These are phyloP conservation scores for Lenwebbia sp. DNA, from an alignment of 345 rosid genomes.

Conservation along the genomic window DNA sequence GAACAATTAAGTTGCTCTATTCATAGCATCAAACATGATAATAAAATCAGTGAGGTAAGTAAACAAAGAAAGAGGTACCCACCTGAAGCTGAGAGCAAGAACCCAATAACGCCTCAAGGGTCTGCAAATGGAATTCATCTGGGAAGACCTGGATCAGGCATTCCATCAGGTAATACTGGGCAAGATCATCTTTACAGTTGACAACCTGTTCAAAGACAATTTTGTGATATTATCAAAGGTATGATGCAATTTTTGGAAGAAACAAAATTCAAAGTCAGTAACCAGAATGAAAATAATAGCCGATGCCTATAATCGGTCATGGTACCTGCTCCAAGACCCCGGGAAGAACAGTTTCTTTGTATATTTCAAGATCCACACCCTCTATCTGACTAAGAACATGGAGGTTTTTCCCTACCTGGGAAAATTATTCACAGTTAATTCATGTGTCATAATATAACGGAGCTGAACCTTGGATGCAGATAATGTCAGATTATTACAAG, in stretches of 20 bases:
- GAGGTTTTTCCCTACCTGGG: constrained; percentile 82
- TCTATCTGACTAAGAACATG: constrained; percentile 94
- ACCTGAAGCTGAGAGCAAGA: constrained; percentile 92
- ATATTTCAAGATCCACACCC: constrained; percentile 81
- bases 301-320: neutral
- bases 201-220: constrained; percentile 46
- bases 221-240: neutral
- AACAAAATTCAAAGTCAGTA: neutral
- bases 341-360: constrained; percentile 84
- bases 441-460: neutral
- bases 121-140: constrained; percentile 90
- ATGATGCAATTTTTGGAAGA: neutral
- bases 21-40: neutral
- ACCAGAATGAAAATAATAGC: neutral
- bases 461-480: neutral
- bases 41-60: neutral
- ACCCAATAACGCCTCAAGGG: constrained; percentile 73
- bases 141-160: constrained; percentile 96
- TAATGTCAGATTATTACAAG: constrained; percentile 51
- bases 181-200: constrained; percentile 83
- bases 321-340: constrained; percentile 81
- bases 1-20: neutral
- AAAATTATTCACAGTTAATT: neutral
- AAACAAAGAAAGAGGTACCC: neutral
- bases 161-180: constrained; percentile 91